Evolutionary conservation across 441 rosid genomes (phyloP).

Genomic region (Macaranga tanarius): DNA sequence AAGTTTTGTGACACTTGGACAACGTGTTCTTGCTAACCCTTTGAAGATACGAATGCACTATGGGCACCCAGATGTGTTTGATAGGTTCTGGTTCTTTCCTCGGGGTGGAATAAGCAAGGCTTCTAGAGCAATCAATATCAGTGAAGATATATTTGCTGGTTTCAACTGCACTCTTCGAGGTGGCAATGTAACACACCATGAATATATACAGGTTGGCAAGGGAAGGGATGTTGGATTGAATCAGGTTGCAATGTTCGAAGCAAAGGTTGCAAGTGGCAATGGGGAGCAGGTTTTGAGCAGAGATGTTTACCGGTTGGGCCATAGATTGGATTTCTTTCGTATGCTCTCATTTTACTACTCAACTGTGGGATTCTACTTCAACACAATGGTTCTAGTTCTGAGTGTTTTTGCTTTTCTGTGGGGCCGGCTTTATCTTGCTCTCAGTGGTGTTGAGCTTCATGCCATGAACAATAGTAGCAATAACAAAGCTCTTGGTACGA

Average conservation of each 20-base stretch:
- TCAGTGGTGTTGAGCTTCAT: constrained; percentile 73
- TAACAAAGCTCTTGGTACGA: constrained; percentile 67
- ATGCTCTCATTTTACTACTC: constrained; percentile 83
- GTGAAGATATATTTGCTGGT: constrained; percentile 93
- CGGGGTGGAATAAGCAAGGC: constrained; percentile 93
- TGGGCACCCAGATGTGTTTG: constrained; percentile 95
- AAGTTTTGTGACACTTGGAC: constrained; percentile 85
- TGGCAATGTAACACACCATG: constrained; percentile 93
- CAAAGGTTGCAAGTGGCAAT: constrained; percentile 87
- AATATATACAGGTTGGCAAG: constrained; percentile 88
- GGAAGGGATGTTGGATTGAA: constrained; percentile 96
- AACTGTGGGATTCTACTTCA: constrained; percentile 67
- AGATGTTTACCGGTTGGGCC: constrained; percentile 88
- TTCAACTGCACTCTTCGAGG: constrained; percentile 86
- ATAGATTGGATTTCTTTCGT: constrained; percentile 80
- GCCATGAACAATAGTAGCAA: constrained; percentile 42
- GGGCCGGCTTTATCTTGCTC: constrained; percentile 87
- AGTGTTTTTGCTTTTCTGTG: constrained; percentile 74
- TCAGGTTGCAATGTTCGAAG: constrained; percentile 89
- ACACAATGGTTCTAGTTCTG: constrained; percentile 65
- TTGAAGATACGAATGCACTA: constrained; percentile 88
- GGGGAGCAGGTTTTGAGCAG: constrained; percentile 92
- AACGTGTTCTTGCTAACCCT: constrained; percentile 87
- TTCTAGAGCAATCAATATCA: constrained; percentile 72
- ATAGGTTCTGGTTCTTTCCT: constrained; percentile 81